Evolutionary conservation across 331 rosid species (phyloP).

Genomic region (Quercus lobata): DNA sequence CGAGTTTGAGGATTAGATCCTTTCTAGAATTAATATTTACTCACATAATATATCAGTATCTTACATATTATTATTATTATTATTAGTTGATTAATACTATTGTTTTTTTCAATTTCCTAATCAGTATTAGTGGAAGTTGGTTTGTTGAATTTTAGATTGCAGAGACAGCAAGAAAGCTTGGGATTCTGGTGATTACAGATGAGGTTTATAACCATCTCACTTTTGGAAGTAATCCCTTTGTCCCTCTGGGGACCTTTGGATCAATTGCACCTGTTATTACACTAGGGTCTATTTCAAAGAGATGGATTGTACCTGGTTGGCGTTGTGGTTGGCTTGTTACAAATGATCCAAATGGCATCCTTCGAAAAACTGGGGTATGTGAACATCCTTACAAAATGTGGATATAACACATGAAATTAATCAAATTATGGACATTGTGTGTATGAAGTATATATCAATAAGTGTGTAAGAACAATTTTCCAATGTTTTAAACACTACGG

Average conservation of each 20-base stretch:
- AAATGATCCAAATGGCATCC: constrained; percentile 27
- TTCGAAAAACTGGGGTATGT: constrained; percentile 25
- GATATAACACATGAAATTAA: too few relatives aligned
- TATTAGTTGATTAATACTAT: too few relatives aligned
- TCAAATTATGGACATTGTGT: too few relatives aligned
- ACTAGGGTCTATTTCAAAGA: constrained; percentile 45
- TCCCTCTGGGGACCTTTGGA: constrained; percentile 39
- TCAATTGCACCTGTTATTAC: constrained; percentile 42
- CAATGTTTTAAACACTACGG: too few relatives aligned
- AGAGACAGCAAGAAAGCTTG: constrained; percentile 42
- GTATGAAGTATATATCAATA: too few relatives aligned
- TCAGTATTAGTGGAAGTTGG: neutral
- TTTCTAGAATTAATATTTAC: too few relatives aligned
- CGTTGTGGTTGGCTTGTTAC: constrained; percentile 45
- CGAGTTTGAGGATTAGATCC: too few relatives aligned
- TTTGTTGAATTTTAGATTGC: constrained; percentile 28
- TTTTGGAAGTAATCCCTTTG: constrained; percentile 39
- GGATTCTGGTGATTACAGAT: constrained; percentile 37
- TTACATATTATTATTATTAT: too few relatives aligned
- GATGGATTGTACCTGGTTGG: constrained; percentile 52
- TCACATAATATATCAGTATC: too few relatives aligned
- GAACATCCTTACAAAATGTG: too few relatives aligned
- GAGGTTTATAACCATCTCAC: constrained; percentile 36
- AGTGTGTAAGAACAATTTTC: too few relatives aligned
- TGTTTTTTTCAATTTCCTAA: too few relatives aligned